These are phyloP conservation scores for Camelina neglecta DNA, from an alignment of 345 rosid genomes.

Conservation along the genomic window DNA sequence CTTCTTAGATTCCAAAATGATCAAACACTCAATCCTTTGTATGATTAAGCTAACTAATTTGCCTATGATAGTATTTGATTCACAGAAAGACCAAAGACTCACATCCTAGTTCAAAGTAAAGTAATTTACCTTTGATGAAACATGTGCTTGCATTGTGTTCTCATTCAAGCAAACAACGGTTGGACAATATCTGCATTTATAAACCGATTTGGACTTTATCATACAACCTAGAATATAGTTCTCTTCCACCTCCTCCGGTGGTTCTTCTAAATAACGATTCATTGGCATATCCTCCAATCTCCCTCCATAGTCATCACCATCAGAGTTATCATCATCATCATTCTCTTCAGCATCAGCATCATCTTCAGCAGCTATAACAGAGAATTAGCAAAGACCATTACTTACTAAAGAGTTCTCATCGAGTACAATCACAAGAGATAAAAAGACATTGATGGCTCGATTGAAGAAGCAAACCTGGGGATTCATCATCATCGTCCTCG, in stretches of 20 bases:
- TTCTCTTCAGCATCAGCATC: conserved; percentile 13
- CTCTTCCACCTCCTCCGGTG: conserved; percentile 38
- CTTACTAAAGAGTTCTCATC: neutral
- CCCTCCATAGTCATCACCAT: conserved; percentile 44
- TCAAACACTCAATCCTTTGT: neutral
- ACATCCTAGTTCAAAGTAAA: conserved; percentile 12
- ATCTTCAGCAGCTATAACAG: conserved; percentile 23
- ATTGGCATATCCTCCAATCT: conserved; percentile 33
- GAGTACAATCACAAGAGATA: neutral
- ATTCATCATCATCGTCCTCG: conserved; percentile 51
- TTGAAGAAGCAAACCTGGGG: conserved; percentile 57
- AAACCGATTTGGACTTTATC: conserved; percentile 70
- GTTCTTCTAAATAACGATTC: conserved; percentile 32
- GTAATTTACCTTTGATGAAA: conserved; percentile 73
- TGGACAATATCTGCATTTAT: conserved; percentile 87
- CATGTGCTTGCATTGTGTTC: conserved; percentile 65
- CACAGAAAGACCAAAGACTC: neutral
- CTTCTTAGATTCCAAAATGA: neutral
- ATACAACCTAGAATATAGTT: conserved; percentile 65
- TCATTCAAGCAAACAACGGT: conserved; percentile 71
- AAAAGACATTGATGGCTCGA: neutral
- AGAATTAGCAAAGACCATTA: neutral
- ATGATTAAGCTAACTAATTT: conserved; percentile 9
- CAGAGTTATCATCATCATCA: conserved; percentile 47
- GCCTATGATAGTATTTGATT: conserved; percentile 60